phyloP scores from a whole-genome alignment of 306 rosid species.

The Cucurbita argyrosperma region DNA sequence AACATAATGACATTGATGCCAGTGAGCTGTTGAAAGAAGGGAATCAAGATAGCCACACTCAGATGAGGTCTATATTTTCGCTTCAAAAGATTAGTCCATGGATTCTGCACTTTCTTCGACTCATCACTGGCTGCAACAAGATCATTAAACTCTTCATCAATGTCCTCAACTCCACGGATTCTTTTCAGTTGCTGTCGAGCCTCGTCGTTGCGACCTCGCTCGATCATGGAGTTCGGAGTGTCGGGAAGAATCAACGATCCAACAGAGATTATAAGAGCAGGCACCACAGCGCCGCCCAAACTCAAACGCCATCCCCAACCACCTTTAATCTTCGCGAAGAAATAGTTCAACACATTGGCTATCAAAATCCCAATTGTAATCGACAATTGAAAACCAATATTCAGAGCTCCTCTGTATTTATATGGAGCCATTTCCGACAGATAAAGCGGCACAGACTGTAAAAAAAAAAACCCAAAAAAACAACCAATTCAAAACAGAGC shows the following conservation, averaged over 20 bases:
- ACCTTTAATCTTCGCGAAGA: slow-evolving; percentile 9
- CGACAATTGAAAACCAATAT: slow-evolving; percentile 15
- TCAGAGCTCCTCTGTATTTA: slow-evolving; percentile 12
- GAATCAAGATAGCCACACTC: neutral
- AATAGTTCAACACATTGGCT: slow-evolving; percentile 9
- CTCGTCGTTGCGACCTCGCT: slow-evolving; percentile 3
- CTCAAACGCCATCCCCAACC: slow-evolving; percentile 18
- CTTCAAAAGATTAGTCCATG: too few relatives aligned
- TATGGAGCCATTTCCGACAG: slow-evolving; percentile 18
- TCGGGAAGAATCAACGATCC: slow-evolving; percentile 11
- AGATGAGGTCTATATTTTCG: too few relatives aligned
- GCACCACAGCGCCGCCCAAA: slow-evolving; percentile 12
- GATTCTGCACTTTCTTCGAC: too few relatives aligned
- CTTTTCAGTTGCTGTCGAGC: slow-evolving; percentile 1
- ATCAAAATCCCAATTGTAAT: slow-evolving; percentile 7
- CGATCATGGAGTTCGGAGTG: slow-evolving; percentile 12
- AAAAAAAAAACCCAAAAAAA: too few relatives aligned
- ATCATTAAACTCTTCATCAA: neutral
- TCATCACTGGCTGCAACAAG: too few relatives aligned
- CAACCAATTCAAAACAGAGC: neutral
- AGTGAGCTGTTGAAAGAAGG: slow-evolving; percentile 17
- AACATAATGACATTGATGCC: slow-evolving; percentile 16
- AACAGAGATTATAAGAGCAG: slow-evolving; percentile 6
- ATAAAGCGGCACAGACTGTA: slow-evolving; percentile 15
- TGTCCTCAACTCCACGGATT: slow-evolving; percentile 8